A percentile compares a stretch with the other conserved stretches of the same genome.
Conservation (phyloP, 228 moss, liverwort and hornwort genomes). For the Sphagnum fallax region DNA sequence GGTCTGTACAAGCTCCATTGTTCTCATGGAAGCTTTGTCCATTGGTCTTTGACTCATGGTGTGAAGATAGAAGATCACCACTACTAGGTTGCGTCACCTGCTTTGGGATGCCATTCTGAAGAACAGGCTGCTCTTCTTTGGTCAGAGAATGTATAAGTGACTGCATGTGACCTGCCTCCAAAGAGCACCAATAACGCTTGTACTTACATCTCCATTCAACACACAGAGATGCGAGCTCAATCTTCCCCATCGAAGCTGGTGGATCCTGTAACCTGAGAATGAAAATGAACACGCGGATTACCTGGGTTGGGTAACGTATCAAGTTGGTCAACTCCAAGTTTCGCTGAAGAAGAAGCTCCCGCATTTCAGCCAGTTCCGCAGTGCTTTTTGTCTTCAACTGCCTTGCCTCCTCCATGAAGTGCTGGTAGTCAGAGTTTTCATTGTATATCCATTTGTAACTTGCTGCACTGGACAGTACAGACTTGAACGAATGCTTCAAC, state of each 20-base stretch:
- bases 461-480: constrained; percentile 15
- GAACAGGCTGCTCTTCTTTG: background rate
- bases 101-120: background rate
- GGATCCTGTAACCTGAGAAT: constrained; percentile 32
- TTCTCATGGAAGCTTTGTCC: background rate
- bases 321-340: constrained; percentile 26
- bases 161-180: constrained; percentile 21
- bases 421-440: constrained; percentile 9
- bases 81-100: background rate
- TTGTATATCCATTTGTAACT: constrained; percentile 33
- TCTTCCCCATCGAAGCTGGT: constrained; percentile 19
- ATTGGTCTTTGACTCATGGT: background rate
- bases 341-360: constrained; percentile 18
- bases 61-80: background rate
- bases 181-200: constrained; percentile 24
- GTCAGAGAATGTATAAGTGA: background rate
- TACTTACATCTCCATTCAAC: constrained; percentile 42
- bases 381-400: constrained; percentile 15
- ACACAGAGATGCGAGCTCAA: constrained; percentile 29
- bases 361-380: constrained; percentile 17
- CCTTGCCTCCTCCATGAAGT: constrained; percentile 28
- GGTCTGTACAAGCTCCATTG: background rate
- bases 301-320: constrained; percentile 21
- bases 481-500: constrained; percentile 9
- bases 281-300: constrained; percentile 26